These are phyloP conservation scores for Allomyces macrogynus DNA, from an alignment of 192 early-diverging fungal species.

Conservation along the genomic window DNA sequence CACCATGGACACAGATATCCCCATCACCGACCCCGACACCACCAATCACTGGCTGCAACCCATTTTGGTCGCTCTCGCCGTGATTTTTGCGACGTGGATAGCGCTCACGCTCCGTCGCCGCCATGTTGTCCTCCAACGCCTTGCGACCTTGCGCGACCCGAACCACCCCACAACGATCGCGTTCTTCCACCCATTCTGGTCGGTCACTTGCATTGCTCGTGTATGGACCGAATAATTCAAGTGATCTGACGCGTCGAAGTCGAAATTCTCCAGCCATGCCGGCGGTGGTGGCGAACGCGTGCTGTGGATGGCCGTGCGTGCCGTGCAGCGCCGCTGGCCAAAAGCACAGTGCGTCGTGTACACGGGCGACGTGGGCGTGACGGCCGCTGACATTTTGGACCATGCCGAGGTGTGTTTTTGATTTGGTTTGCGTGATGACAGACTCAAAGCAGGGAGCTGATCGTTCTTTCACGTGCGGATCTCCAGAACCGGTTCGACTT, in stretches of 20 bases:
- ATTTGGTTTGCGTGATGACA: not conserved
- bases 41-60: too few relatives aligned
- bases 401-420: conserved; percentile 30
- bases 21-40: too few relatives aligned
- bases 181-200: conserved; percentile 91
- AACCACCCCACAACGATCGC: conserved; percentile 29
- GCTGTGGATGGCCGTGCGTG: conserved; percentile 71
- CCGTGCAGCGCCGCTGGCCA: conserved; percentile 50
- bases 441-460: too few relatives aligned
- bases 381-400: conserved; percentile 31
- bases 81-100: too few relatives aligned
- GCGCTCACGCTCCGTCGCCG: too few relatives aligned
- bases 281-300: conserved; percentile 96
- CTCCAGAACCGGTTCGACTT: conserved; percentile 46
- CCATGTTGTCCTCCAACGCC: too few relatives aligned
- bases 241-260: not conserved
- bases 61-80: too few relatives aligned
- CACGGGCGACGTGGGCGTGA: conserved; percentile 40
- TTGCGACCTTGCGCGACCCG: too few relatives aligned
- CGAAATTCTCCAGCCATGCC: conserved; percentile 30
- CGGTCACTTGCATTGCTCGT: conserved; percentile 2
- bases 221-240: not conserved
- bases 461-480: not conserved
- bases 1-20: too few relatives aligned
- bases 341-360: conserved; percentile 56